Conservation (phyloP, 352 stramenopile species). For the Thraustochytrium striatum region DNA sequence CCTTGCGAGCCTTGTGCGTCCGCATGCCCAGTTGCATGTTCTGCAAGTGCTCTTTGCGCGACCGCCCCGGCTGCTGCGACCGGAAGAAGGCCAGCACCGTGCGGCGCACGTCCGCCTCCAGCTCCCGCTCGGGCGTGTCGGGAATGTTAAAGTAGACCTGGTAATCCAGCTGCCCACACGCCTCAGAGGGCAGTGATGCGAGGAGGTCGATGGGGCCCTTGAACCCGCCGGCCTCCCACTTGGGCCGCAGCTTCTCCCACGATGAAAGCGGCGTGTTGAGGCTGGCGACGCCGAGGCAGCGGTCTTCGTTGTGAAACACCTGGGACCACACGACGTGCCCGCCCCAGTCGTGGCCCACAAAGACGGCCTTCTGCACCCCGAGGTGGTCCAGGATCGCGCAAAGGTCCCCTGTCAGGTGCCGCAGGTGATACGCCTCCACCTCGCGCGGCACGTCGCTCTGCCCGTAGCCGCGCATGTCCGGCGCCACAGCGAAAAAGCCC, state of each 20-base stretch:
- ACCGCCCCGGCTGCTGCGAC: not conserved
- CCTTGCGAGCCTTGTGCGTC: constrained; percentile 25
- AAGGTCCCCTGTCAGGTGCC: constrained; percentile 40
- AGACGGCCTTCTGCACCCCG: constrained; percentile 17
- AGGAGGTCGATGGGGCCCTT: constrained; percentile 21
- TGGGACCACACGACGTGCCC: constrained; percentile 31
- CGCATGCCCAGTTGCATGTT: constrained; percentile 47
- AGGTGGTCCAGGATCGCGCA: constrained; percentile 12
- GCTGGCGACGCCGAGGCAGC: not conserved
- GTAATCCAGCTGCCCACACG: constrained; percentile 43
- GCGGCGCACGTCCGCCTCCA: constrained; percentile 24
- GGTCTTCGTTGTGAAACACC: not conserved
- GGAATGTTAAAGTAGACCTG: constrained; percentile 37
- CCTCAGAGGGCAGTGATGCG: not conserved
- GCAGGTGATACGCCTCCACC: not conserved
- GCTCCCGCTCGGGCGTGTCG: constrained; percentile 7
- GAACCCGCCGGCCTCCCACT: constrained; percentile 17
- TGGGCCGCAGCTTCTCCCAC: not conserved
- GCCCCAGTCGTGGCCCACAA: constrained; percentile 47
- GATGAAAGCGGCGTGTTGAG: constrained; percentile 30
- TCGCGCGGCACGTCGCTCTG: constrained; percentile 12
- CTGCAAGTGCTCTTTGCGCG: not conserved
- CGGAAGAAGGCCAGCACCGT: constrained; percentile 44
- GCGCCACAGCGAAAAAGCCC: constrained; percentile 29
- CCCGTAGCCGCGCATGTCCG: constrained; percentile 43